phyloP scores from a whole-genome alignment of 352 stramenopile species.

The Phytophthora tubulina region DNA sequence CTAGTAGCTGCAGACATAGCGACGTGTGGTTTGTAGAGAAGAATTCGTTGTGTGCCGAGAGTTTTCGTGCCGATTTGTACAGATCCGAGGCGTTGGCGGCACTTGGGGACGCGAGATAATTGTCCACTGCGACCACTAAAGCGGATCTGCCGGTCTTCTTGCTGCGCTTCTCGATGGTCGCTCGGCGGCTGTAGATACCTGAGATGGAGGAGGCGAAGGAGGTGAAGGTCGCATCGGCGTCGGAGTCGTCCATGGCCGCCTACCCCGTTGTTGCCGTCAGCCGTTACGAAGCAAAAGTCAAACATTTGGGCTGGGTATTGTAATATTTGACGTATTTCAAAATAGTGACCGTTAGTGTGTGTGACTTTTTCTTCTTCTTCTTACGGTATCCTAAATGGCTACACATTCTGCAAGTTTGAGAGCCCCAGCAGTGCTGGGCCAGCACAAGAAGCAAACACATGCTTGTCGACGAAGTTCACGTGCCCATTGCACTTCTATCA shows the following conservation, averaged over 20 bases:
- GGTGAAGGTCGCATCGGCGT: conserved; percentile 47
- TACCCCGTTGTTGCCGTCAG: neutral
- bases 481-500: too few relatives aligned
- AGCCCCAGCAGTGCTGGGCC: too few relatives aligned
- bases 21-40: conserved; percentile 58
- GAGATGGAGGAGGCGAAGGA: conserved; percentile 46
- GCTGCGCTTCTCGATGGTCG: conserved; percentile 26
- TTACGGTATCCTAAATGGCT: too few relatives aligned
- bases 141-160: conserved; percentile 39
- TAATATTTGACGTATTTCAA: neutral
- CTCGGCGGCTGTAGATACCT: conserved; percentile 18
- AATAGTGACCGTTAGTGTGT: neutral
- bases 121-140: conserved; percentile 46
- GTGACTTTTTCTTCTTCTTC: too few relatives aligned
- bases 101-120: conserved; percentile 52
- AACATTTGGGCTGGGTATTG: neutral
- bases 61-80: conserved; percentile 55
- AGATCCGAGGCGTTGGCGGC: conserved; percentile 45
- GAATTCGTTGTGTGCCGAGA: conserved; percentile 46
- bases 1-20: conserved; percentile 64
- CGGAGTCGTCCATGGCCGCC: conserved; percentile 51
- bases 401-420: too few relatives aligned
- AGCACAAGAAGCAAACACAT: too few relatives aligned
- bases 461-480: too few relatives aligned
- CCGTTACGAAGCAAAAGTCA: conserved; percentile 7